Evolutionary conservation across 2,329 filamentous ascomycete species (phyloP), one percentile per base, ranked within the genome.

Genomic region (Trematosphaeria pertusa): DNA sequence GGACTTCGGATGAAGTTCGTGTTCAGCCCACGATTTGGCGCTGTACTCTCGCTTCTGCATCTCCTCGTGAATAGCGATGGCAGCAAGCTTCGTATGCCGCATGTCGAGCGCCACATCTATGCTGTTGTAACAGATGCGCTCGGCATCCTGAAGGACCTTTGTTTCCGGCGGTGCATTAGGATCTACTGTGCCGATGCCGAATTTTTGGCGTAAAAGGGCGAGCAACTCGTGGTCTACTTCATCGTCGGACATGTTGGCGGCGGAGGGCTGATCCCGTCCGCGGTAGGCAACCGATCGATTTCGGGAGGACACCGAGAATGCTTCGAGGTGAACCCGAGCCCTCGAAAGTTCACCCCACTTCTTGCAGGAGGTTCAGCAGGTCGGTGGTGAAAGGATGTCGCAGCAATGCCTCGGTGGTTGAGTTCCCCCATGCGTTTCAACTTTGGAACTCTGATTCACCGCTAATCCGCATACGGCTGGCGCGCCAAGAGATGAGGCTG

Each of bases 81-180:
- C 94, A 0, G 95, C 93, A 22, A 81, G 81, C 72, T 94, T 95
- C 42, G 88, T 92, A 38, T 88, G 86, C 45, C 83, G 81, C 79
- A 92, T 91, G 65, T 93, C 88, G 33, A 99, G 78, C 9, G 91
- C 89, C 24, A 99, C 91, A 69, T 99, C 94, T 68, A 96, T 91
- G 54, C 90, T 84, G 73, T 97, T 94, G 75, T 96, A 86, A 74
- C 88, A 96, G 64, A 97, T 87, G 74, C 87, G 89, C 72, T 96
- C 86, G 34, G 92, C 92, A 52, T 86, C 83, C 55, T 89, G 80
- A 4, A 97, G 82, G 31, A 97, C 91, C 39, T 87, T 88, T 5
- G 89, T 96, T 61, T 93, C 88, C 15, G 88, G 82, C 17, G 86
- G 74, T 4, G 70, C 81, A 15, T 81, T 74, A 36, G 80, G 72